A percentile compares a stretch with the other conserved stretches of the same genome.
Evolutionary conservation across 371 early-diverging fungal species (phyloP).

Genomic region (Nosema muscidifuracis): DNA sequence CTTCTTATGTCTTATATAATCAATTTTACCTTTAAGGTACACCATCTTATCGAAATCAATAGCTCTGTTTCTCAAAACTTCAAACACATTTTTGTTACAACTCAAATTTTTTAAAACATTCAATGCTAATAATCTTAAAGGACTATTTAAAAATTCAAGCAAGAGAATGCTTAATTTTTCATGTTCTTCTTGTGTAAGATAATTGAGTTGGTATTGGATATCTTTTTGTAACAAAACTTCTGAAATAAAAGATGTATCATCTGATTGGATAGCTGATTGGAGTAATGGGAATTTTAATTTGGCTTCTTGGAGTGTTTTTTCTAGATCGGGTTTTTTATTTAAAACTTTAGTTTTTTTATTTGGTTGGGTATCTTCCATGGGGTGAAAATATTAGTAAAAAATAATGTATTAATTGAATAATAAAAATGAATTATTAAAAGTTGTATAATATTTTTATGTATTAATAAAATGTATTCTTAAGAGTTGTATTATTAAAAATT

Average conservation of each 20-base stretch:
- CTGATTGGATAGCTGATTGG: background rate
- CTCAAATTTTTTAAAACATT: slow-evolving; percentile 27
- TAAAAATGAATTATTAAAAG: too few species aligned
- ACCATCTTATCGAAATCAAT: slow-evolving; percentile 46
- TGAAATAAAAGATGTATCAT: slow-evolving; percentile 2
- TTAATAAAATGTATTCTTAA: too few species aligned
- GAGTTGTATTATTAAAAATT: too few species aligned
- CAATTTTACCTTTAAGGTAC: slow-evolving; percentile 53
- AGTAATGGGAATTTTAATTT: background rate
- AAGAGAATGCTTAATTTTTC: slow-evolving; percentile 23
- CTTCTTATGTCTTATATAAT: slow-evolving; percentile 32
- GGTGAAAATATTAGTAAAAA: too few species aligned
- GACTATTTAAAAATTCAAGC: slow-evolving; percentile 38
- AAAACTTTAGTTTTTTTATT: too few species aligned
- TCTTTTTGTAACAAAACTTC: slow-evolving; percentile 1
- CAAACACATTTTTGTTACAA: slow-evolving; percentile 6
- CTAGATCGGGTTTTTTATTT: too few species aligned
- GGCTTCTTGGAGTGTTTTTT: too few species aligned
- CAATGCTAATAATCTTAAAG: slow-evolving; percentile 28
- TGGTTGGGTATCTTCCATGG: too few species aligned
- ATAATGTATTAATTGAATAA: too few species aligned
- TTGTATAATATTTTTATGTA: too few species aligned
- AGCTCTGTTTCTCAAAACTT: slow-evolving; percentile 24
- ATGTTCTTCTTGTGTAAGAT: background rate
- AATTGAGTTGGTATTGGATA: background rate